Base-by-base conservation (phyloP, 345 rosid species). In the Hirschfeldia incana region DNA sequence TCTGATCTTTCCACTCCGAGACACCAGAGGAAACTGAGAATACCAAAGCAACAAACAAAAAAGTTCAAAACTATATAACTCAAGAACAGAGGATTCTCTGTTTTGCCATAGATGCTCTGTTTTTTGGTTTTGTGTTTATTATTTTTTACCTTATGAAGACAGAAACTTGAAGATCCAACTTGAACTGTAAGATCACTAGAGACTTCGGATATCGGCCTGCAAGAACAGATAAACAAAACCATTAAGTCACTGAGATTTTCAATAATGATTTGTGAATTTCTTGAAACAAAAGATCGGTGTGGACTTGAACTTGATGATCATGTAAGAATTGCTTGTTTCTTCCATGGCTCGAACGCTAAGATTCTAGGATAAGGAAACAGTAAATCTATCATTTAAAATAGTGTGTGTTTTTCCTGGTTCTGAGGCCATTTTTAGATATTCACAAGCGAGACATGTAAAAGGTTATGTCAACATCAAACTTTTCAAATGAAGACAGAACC, bases 141-240 rank as follows among this genome's bases (percentile, higher is more conserved):
- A 3, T 51, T 51, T n/a, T 8, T 69, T 88, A 91, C 99, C 94
- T 93, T 93, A 71, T 95, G 99, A 80, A 95, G 96, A 33, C 94
- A 84, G 83, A 95, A 93, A 85, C 77, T 92, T 1, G 98, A 90
- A 27, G 86, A 83, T 85, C 98, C 98, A 17, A 95, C 90, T 77
- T 93, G 96, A 17, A 95, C 76, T 0, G 87, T 89, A 26, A 95
- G 93, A 83, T 95, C 99, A 76, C 99, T 95, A 12, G 96, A 93
- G 71, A 95, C 98, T 57, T 95, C 98, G 1, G 98, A 91, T 74
- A 93, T 89, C 27, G 98, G 98, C 99, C 99, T 93, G 93, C 88
- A 75, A 84, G 62, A 82, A 63, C 72, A 61, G 46, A 75, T 5
- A 29, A 37, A 74, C 17, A 36, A 39, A 3, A 11, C 16, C 32